Percentiles rank a stretch among this genome's conserved stretches.
These are phyloP conservation scores for Aspergillus udagawae DNA, from an alignment of 2,329 filamentous ascomycete species.

Conservation along the genomic window DNA sequence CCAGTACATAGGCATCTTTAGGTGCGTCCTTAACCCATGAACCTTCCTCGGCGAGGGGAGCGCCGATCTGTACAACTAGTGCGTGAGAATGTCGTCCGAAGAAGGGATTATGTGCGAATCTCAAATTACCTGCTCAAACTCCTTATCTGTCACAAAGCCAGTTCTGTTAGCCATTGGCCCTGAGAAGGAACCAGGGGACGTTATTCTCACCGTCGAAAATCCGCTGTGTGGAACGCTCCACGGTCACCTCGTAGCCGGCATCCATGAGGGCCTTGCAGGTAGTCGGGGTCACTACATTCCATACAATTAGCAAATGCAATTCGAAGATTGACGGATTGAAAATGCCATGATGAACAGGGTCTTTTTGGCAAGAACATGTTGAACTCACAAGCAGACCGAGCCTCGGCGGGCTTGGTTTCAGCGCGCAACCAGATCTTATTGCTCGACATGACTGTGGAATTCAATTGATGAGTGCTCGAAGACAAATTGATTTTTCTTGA, in stretches of 20 bases:
- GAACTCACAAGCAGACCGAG: constrained; percentile 46
- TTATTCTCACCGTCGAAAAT: constrained; percentile 49
- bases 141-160: constrained; percentile 23
- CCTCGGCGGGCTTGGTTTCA: constrained; percentile 58
- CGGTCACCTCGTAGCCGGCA: constrained; percentile 64
- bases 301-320: constrained; percentile 6
- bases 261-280: constrained; percentile 61
- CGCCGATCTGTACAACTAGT: constrained; percentile 49
- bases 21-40: constrained; percentile 64
- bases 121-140: constrained; percentile 31
- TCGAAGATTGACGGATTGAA: background rate
- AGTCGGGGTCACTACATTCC: constrained; percentile 42
- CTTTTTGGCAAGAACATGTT: background rate
- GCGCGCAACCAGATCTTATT: constrained; percentile 54
- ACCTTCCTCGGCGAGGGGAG: constrained; percentile 61
- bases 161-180: constrained; percentile 6
- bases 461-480: constrained; percentile 9
- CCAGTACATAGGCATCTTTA: constrained; percentile 66
- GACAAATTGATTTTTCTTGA: constrained; percentile 2
- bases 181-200: background rate
- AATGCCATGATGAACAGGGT: background rate
- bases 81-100: background rate
- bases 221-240: constrained; percentile 64
- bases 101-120: background rate
- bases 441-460: constrained; percentile 23